These are phyloP conservation scores for Actinidia polygama DNA, from an alignment of 179 eudicot genomes.

Conservation along the genomic window DNA sequence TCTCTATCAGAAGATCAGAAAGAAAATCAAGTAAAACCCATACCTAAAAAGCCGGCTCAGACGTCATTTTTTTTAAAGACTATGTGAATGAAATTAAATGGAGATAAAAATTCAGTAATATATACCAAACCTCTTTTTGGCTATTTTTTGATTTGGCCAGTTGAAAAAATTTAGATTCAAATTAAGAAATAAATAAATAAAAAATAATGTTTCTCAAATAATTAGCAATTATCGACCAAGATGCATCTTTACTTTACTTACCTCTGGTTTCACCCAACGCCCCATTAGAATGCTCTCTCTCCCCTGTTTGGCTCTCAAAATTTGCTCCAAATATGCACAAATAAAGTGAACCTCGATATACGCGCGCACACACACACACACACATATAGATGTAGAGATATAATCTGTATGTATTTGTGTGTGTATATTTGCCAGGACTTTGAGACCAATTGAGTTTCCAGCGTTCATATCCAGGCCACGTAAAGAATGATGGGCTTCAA, in stretches of 20 bases:
- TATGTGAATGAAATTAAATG: not conserved
- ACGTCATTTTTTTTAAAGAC: not conserved
- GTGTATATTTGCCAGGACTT: not conserved
- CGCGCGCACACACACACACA: not conserved
- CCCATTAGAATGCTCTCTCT: constrained; percentile 37
- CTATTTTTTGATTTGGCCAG: not conserved
- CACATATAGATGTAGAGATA: too few relatives aligned
- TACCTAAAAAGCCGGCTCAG: too few relatives aligned
- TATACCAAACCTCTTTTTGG: not conserved
- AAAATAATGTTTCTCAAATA: not conserved
- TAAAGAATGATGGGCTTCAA: not conserved
- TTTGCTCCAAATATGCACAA: not conserved
- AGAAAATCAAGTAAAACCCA: too few relatives aligned
- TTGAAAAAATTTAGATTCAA: not conserved
- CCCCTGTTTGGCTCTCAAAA: not conserved
- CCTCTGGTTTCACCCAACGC: constrained; percentile 86
- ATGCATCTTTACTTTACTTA: constrained; percentile 25
- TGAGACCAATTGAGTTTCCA: not conserved
- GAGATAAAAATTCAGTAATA: not conserved
- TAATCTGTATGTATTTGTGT: not conserved
- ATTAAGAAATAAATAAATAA: not conserved
- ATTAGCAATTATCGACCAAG: not conserved
- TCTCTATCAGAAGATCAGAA: too few relatives aligned
- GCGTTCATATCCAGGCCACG: not conserved
- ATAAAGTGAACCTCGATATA: not conserved